phyloP scores from a whole-genome alignment of 208 protist genomes.

The Naegleria gruberi region DNA sequence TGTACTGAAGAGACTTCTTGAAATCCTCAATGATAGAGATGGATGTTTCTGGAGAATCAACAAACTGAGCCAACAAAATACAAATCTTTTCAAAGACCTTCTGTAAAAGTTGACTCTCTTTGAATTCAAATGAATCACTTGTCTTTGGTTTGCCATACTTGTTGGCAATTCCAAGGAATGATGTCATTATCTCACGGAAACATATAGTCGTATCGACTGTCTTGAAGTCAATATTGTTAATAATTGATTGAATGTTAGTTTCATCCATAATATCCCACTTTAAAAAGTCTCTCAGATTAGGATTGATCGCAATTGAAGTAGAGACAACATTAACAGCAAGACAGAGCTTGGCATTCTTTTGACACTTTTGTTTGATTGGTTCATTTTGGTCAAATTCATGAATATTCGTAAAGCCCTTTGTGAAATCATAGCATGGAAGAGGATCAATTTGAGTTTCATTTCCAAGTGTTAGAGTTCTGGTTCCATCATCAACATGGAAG shows the following conservation, averaged over 20 bases:
- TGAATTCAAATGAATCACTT: not conserved
- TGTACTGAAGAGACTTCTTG: not conserved
- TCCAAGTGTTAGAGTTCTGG: not conserved
- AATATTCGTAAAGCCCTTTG: not conserved
- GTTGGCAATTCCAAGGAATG: not conserved
- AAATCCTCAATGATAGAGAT: not conserved
- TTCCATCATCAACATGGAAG: not conserved
- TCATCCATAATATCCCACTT: not conserved
- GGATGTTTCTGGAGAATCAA: not conserved
- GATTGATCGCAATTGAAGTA: not conserved
- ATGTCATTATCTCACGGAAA: not conserved
- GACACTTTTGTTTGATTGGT: not conserved
- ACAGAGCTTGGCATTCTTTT: not conserved
- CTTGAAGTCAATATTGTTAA: not conserved
- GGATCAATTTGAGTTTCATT: not conserved
- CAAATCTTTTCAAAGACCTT: not conserved
- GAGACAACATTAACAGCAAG: not conserved
- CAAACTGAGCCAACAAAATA: not conserved
- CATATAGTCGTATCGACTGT: not conserved
- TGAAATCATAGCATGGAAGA: not conserved
- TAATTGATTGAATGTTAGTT: not conserved
- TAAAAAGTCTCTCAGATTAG: not conserved
- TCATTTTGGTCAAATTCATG: not conserved
- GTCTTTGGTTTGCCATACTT: not conserved
- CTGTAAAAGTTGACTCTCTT: not conserved